These are phyloP conservation scores for Blyttiomyces sp. DNA, from an alignment of 371 early-diverging fungal species.

Conservation along the genomic window DNA sequence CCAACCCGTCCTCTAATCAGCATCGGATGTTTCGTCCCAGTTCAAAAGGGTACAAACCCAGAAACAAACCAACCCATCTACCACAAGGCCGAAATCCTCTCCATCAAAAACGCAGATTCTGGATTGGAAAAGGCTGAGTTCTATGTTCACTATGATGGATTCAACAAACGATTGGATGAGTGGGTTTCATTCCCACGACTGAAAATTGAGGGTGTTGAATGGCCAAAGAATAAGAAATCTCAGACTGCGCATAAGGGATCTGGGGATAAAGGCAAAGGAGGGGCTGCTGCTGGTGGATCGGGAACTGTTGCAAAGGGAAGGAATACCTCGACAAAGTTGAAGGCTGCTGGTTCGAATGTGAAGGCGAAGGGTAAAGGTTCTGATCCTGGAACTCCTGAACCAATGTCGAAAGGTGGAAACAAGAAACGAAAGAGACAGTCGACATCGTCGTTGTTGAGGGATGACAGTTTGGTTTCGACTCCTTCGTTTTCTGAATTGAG, in stretches of 20 bases:
- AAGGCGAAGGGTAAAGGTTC: slow-evolving; percentile 5
- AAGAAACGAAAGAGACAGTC: no score
- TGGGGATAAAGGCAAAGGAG: slow-evolving; percentile 17
- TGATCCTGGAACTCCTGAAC: no score
- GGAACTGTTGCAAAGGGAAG: neutral
- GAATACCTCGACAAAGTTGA: neutral
- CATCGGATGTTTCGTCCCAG: slow-evolving; percentile 75
- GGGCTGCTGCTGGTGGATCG: slow-evolving; percentile 9
- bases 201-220: slow-evolving; percentile 52
- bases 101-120: slow-evolving; percentile 58
- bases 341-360: slow-evolving; percentile 2
- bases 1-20: slow-evolving; percentile 11
- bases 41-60: slow-evolving; percentile 50
- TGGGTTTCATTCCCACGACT: slow-evolving; percentile 85
- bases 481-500: no score
- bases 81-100: slow-evolving; percentile 90
- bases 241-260: no score
- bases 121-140: slow-evolving; percentile 60
- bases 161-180: slow-evolving; percentile 99
- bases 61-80: slow-evolving; percentile 41
- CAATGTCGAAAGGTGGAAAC: no score
- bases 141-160: slow-evolving; percentile 98
- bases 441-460: no score
- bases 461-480: no score
- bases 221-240: neutral